Conservation (phyloP, 2,329 filamentous ascomycete genomes). For the Alternaria ethzedia region DNA sequence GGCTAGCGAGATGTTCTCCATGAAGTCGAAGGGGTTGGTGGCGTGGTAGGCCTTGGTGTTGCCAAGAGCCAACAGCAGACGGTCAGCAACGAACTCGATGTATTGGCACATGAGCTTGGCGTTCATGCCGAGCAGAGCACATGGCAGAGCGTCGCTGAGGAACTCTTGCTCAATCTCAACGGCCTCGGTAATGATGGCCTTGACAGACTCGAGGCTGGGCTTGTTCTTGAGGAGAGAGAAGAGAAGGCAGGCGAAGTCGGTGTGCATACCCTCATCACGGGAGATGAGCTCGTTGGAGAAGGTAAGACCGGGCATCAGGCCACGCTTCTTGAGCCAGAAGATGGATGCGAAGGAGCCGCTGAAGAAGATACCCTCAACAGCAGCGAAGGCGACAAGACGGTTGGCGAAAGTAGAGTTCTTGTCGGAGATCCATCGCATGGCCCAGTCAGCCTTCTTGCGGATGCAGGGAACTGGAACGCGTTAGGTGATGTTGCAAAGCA, state of each 20-base stretch:
- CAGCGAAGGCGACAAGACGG: constrained; percentile 94
- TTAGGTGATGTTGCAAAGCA: constrained; percentile 31
- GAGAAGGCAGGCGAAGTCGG: constrained; percentile 95
- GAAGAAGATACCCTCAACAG: constrained; percentile 99
- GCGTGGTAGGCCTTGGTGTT: constrained; percentile 94
- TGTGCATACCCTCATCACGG: constrained; percentile 98
- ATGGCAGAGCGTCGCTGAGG: constrained; percentile 92
- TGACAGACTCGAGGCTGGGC: constrained; percentile 78
- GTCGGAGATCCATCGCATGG: constrained; percentile 92
- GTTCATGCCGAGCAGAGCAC: constrained; percentile 97
- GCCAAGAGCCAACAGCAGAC: constrained; percentile 88
- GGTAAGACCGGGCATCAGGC: constrained; percentile 96
- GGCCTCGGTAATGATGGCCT: constrained; percentile 91
- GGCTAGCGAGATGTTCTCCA: constrained; percentile 99
- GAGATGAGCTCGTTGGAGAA: constrained; percentile 99
- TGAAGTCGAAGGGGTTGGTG: constrained; percentile 98
- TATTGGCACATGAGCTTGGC: constrained; percentile 97
- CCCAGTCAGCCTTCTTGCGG: constrained; percentile 98
- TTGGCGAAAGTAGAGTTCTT: constrained; percentile 93
- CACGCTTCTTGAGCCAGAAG: constrained; percentile 99
- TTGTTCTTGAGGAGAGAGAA: constrained; percentile 98
- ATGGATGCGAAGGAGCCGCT: constrained; percentile 97
- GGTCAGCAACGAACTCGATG: constrained; percentile 98
- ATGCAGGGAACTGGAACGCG: constrained; percentile 80
- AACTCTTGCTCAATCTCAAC: constrained; percentile 97